Evolutionary conservation across 257 asterid genomes (phyloP).

Genomic region (Cynanchum wilfordii): DNA sequence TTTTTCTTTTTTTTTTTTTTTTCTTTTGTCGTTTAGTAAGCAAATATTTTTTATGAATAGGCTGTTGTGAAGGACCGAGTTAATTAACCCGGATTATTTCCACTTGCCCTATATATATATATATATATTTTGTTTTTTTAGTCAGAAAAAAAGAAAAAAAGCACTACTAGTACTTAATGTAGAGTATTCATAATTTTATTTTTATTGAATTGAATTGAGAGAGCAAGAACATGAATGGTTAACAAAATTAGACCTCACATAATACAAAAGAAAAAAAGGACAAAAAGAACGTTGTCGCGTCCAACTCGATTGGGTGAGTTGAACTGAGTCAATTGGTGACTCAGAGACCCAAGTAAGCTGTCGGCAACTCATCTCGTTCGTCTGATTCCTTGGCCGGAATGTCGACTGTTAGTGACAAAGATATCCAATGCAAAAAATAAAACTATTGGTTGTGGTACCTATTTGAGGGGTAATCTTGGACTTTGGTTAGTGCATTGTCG

Average conservation of each 20-base stretch:
- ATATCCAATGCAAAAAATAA: slow-evolving; percentile 23
- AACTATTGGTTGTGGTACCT: slow-evolving; percentile 17
- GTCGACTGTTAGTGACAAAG: slow-evolving; percentile 36
- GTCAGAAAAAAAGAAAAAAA: background rate
- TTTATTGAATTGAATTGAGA: background rate
- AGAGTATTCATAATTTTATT: background rate
- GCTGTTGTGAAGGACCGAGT: background rate
- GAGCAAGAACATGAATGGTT: too few relatives aligned
- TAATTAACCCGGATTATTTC: background rate
- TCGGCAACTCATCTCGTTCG: slow-evolving; percentile 49
- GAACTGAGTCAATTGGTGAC: slow-evolving; percentile 30
- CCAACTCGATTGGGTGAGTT: background rate
- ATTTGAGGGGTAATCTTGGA: slow-evolving; percentile 11
- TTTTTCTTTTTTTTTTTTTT: too few relatives aligned
- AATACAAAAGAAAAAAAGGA: background rate
- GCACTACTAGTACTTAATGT: background rate
- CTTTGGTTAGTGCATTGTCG: background rate
- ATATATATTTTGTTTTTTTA: too few relatives aligned
- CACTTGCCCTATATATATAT: too few relatives aligned
- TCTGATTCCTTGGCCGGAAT: slow-evolving; percentile 56
- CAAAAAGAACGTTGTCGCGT: background rate
- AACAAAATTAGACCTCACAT: background rate
- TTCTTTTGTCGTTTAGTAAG: background rate
- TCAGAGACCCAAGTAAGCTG: slow-evolving; percentile 30
- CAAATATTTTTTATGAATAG: background rate